Base-by-base conservation (phyloP, 202 grass and related monocot genomes). In the Eragrostis tef region DNA sequence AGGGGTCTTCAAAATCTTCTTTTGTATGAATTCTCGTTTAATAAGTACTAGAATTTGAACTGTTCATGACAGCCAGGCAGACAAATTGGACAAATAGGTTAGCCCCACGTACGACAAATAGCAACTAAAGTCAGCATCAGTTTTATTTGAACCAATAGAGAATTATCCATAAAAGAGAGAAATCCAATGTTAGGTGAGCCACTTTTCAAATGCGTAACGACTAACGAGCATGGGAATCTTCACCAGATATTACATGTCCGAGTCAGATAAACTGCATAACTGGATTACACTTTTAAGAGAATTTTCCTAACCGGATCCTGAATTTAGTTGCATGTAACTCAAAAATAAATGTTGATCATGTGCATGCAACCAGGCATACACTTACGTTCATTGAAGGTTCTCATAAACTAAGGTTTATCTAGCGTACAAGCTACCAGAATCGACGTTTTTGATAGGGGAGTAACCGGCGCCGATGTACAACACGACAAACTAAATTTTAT, bases 41-140 rank as follows among this genome's bases (percentile, higher is more conserved):
- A 16, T 3, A 41, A 70, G 34, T 80, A 80, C 29, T 19, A 74
- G 31, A 21, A 14, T 11, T 60, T 73, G 57, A 79, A 78, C 11
- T 22, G 34, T 73, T 19, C 11, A 45, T 56, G 24, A 65, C 25
- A 64, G 42, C 60, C 21, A 59, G 6, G 57, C 77, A 47, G 71
- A 44, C 2, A 21, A 71, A 66, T 47, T 4, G 6, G 71, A 59
- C 71, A 66, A 9, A 85, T n/a, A 83, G 65, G n/a, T n/a, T 73
- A 42, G 11, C 13, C 14, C 11, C 48, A 47, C 25, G 45, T 39
- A 47, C 36, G 21, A 61, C 71, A 73, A 64, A 53, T 22, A 64
- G 58, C 10, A 70, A 47, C 14, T 64, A n/a, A 45, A 59, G 66
- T 82, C 83, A 59, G 66, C 78, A 81, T 86, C 83, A 89, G 66